Evolutionary conservation across 345 rosid species (phyloP), one percentile per base, ranked within the genome.

Genomic region (Hevea brasiliensis): DNA sequence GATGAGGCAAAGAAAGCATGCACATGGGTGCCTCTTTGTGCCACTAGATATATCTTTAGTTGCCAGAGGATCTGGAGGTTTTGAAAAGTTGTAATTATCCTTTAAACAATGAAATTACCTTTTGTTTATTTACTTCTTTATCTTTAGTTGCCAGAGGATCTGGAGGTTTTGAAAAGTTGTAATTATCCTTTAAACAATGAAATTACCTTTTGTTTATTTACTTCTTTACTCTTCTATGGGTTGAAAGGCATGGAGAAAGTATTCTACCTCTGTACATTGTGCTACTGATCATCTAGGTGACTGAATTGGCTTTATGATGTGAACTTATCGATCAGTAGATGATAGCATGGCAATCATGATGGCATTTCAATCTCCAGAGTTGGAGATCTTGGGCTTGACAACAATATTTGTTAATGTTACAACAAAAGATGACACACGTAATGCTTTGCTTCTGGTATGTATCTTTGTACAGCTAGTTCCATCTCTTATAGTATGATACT

Each of bases 321-420:
- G 27, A 58, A 23, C 2, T 54, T 20, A 42, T 41, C 72, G 55
- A 50, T 73, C 61, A 13, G 29, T 83, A 92, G 99, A 95, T 85
- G 99, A 95, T 80, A 85, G 86, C 84, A 95, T 92, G 92, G 92
- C 98, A 68, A 88, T 95, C 66, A 71, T 95, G 63, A 95, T 95
- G 99, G 99, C 98, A 37, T 95, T 95, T 76, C 92, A 95, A 75
- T 80, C 88, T 71, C 95, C 90, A 0, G 85, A 87, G 79, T 35
- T 87, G 74, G 98, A 95, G 61, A 80, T 95, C 68, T 61, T 95
- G 76, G 99, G 99, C 40, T 59, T 95, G 79, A 95, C 98, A 11
- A 92, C 99, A 29, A 72, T 89, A 61, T 95, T 95, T 80, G 99
- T 97, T 73, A 95, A 92, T 82, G 96, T 87, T 64, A 35, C 81